Evolutionary conservation across 208 protist species (phyloP), one percentile per base, ranked within the genome.

Genomic region (Naegleria lovaniensis): DNA sequence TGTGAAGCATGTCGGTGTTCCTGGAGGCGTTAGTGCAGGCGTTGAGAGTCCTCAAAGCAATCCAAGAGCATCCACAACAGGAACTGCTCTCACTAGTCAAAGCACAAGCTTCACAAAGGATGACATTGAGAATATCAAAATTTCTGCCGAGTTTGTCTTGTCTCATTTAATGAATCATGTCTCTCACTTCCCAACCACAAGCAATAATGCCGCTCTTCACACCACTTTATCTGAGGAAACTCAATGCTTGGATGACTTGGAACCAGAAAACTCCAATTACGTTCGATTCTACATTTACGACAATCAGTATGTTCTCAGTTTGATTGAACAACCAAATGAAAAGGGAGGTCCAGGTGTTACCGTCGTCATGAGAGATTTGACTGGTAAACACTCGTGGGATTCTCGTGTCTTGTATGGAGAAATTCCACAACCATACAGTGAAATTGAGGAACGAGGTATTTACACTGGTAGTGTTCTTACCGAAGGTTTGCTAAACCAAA

Each of bases 291-390:
- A 48, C 38, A 38, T 79, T 41, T 79, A 39, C 48, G 55, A 75
- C 36, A 48, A 79, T 25, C 6, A 39, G 4, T 79, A 9, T 36
- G 16, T 90, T 0, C 19, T 90, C 33, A 51, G 25, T 41, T 51
- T 67, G 5, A n/a, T 90, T 51, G 87, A 90, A 79, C 87, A 79
- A 79, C 87, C 87, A 13, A 48, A 90, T 51, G 48, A 79, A 36
- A 79, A 67, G 38, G 16, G 25, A 29, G 87, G 87, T 9, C 52
- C 48, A 19, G 87, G 52, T 51, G 33, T 79, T 0, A 90, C 87
- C 0, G 48, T 90, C 4, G n/a, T 90, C 15, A 22, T 79, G 0
- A 40, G 87, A 51, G 87, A 90, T 48, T 6, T 79, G 1, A 90
- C 48, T 36, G 87, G 87, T 79, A 90, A 79, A 51, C 79, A 79